Base-by-base conservation (phyloP, 805 yeast species). In the Grigorovia jiainica region DNA sequence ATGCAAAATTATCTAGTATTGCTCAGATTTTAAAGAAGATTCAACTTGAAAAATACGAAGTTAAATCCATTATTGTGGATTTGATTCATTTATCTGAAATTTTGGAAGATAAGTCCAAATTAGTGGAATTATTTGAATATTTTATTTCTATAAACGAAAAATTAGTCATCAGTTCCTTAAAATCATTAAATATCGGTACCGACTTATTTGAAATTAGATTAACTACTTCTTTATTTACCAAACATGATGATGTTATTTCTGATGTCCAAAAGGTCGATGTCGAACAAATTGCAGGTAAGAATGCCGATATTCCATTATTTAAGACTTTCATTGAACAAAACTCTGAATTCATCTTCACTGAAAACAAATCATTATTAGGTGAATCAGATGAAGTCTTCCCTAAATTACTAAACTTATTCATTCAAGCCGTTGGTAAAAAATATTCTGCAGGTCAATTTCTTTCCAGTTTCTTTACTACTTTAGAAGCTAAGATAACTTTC, bases 191-290 rank as follows among this genome's bases (percentile, higher is more conserved):
- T 16, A 41, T 71, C 17, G 52, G 63, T 16, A 45, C 75, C 3
- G 76, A 72, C 23, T 49, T 67, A 4, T 63, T 80, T 23, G 89
- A 81, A 64, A 73, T 87, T 69, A 70, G 72, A 41, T 64, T 86
- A 36, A 83, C 85, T 62, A 71, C 82, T 1, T 78, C 89, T 0
- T 61, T 87, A 40, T 58, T 61, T 30, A 46, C 51, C 2, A 44
- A 43, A 7, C 53, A 51, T 10, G 50, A 47, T 43, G 47, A 56
- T 7, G 54, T 54, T 15, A 51, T 55, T 13, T 65, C 61, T 19
- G 53, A 63, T 9, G 65, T 57, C 25, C 55, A 66, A 18, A 54
- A 49, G 4, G 34, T 52, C n/a, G 54, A 49, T 11, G 39, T 54
- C 11, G 55, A 61, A 35, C 60, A 57, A 30, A 45, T 51, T 27